Evolutionary conservation across 2,329 filamentous ascomycete genomes (phyloP).

Genomic region (Monosporascus cannonballus): DNA sequence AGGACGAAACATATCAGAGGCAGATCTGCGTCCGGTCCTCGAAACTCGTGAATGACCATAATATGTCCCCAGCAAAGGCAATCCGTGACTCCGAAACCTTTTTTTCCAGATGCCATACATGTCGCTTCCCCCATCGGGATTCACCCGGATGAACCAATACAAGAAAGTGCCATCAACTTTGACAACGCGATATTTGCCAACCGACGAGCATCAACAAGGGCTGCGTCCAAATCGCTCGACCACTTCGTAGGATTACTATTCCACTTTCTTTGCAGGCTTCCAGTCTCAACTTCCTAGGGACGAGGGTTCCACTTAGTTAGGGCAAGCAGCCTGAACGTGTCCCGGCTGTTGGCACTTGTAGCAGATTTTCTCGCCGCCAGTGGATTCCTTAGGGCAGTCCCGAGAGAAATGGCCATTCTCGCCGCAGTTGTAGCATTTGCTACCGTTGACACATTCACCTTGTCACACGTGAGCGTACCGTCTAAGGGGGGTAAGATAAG

Average conservation of each 20-base stretch:
- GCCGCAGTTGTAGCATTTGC: constrained; percentile 99
- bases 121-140: neutral
- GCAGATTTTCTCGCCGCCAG: constrained; percentile 87
- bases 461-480: constrained; percentile 5
- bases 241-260: neutral
- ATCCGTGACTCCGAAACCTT: neutral
- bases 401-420: constrained; percentile 93
- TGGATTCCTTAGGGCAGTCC: constrained; percentile 90
- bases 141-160: neutral
- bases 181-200: neutral
- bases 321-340: constrained; percentile 91
- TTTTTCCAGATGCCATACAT: neutral
- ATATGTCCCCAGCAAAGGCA: constrained; percentile 1
- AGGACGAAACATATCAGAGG: neutral
- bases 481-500: neutral
- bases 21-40: neutral
- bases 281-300: neutral
- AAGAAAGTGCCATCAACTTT: neutral
- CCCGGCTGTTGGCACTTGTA: constrained; percentile 87
- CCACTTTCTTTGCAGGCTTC: neutral
- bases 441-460: constrained; percentile 93
- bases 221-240: neutral
- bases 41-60: neutral
- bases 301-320: constrained; percentile 51
- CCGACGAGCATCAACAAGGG: neutral